A percentile compares a stretch with the other conserved stretches of the same genome.
phyloP scores from a whole-genome alignment of 2,329 filamentous ascomycete genomes.

The Sclerotinia borealis region DNA sequence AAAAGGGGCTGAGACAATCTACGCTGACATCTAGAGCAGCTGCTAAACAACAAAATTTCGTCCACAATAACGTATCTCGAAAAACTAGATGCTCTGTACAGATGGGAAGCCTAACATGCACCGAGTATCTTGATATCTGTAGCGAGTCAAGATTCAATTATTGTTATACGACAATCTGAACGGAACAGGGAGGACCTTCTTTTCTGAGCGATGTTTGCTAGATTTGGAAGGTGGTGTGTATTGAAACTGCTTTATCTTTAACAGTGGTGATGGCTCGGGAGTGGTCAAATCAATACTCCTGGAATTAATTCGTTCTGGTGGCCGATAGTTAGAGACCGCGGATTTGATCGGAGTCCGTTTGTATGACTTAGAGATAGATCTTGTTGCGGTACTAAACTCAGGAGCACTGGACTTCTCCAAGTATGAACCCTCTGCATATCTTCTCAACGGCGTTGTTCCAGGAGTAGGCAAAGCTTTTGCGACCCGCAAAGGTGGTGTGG shows the following conservation, averaged over 20 bases:
- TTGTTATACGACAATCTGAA: not conserved
- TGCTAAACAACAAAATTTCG: not conserved
- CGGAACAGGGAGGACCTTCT: not conserved
- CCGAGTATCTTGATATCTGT: not conserved
- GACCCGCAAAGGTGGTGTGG: not conserved
- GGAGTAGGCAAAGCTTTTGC: not conserved
- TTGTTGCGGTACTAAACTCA: not conserved
- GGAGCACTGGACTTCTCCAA: not conserved
- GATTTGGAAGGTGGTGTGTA: constrained; percentile 1
- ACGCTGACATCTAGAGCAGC: not conserved
- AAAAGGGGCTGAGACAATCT: not conserved
- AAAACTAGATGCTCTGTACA: no score
- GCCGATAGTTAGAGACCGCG: not conserved
- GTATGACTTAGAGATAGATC: not conserved
- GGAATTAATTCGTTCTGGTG: not conserved
- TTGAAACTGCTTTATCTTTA: not conserved
- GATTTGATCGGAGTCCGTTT: not conserved
- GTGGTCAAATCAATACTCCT: not conserved
- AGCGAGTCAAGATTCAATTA: not conserved
- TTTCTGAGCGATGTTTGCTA: not conserved
- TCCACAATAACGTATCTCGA: not conserved
- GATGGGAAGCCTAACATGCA: not conserved
- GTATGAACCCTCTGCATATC: not conserved
- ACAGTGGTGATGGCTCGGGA: not conserved
- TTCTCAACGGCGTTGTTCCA: not conserved